A percentile compares a stretch with the other conserved stretches of the same genome.
Evolutionary conservation across 495 filamentous ascomycete species (phyloP).

Genomic region (Hypoxylon subgilvum): DNA sequence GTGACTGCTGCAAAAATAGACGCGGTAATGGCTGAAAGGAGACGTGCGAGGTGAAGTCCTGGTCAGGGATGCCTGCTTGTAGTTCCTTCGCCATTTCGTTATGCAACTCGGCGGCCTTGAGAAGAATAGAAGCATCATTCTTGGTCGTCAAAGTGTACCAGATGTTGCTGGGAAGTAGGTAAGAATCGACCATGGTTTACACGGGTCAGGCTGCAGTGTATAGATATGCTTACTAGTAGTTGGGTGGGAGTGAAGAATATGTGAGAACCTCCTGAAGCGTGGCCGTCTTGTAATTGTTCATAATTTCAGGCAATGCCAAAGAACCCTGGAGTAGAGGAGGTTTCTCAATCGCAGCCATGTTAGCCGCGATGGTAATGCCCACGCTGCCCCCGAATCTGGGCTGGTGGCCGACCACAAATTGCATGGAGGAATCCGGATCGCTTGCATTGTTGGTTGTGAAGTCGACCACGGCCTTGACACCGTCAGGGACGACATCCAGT

Average conservation of each 20-base stretch:
- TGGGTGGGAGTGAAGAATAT: too few species aligned
- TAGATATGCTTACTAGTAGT: constrained; percentile 7
- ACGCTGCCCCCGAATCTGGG: constrained; percentile 14
- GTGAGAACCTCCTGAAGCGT: constrained; percentile 17
- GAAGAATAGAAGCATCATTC: not conserved
- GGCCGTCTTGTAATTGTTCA: constrained; percentile 8
- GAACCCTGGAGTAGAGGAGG: constrained; percentile 1
- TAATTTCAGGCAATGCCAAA: constrained; percentile 6
- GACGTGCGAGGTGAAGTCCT: not conserved
- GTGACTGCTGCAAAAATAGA: not conserved
- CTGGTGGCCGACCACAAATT: constrained; percentile 1
- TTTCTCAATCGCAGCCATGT: constrained; percentile 5
- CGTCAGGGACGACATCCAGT: constrained; percentile 8
- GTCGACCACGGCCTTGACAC: constrained; percentile 26
- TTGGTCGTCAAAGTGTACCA: constrained; percentile 5
- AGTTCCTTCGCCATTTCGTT: not conserved
- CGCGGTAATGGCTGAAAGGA: not conserved
- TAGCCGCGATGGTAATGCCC: constrained; percentile 3
- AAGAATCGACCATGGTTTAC: not conserved
- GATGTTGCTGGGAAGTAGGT: not conserved
- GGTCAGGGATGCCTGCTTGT: not conserved
- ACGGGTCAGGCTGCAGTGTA: not conserved
- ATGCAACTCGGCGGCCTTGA: not conserved
- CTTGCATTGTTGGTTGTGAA: constrained; percentile 23
- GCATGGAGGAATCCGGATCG: too few species aligned